phyloP scores from a whole-genome alignment of 2,329 filamentous ascomycete species.

The Periconia sp. region DNA sequence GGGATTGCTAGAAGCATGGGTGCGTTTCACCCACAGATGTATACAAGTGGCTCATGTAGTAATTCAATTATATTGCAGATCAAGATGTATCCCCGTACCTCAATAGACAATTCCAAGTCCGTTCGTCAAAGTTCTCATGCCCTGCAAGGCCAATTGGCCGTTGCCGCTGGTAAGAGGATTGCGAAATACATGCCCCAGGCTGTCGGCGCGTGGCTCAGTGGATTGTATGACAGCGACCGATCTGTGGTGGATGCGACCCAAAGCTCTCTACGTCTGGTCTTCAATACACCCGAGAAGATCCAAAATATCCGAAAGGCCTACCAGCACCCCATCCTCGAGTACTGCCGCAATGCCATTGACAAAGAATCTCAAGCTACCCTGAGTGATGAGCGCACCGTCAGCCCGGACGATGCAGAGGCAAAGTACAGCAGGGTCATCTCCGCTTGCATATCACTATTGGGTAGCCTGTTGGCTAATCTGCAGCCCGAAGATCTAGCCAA shows the following conservation, averaged over 20 bases:
- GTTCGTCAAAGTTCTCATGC: constrained; percentile 85
- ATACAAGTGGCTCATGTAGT: constrained; percentile 43
- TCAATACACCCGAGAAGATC: constrained; percentile 78
- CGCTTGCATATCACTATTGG: constrained; percentile 58
- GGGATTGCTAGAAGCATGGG: constrained; percentile 84
- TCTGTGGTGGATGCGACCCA: constrained; percentile 74
- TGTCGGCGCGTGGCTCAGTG: constrained; percentile 88
- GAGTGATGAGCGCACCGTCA: constrained; percentile 86
- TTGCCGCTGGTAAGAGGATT: constrained; percentile 73
- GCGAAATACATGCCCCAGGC: constrained; percentile 75
- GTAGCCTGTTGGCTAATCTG: constrained; percentile 53
- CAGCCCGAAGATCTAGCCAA: constrained; percentile 59
- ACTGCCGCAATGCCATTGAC: constrained; percentile 73
- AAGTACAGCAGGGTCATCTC: constrained; percentile 82
- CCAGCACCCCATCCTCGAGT: constrained; percentile 78
- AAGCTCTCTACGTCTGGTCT: constrained; percentile 73
- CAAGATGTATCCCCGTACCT: constrained; percentile 81
- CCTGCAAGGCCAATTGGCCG: constrained; percentile 66
- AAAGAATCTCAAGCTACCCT: constrained; percentile 79
- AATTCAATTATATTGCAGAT: constrained; percentile 56
- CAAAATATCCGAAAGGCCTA: constrained; percentile 77
- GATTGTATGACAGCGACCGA: constrained; percentile 82
- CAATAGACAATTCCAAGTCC: constrained; percentile 84
- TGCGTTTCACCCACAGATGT: constrained; percentile 50
- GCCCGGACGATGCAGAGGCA: constrained; percentile 77